phyloP scores from a whole-genome alignment of 2,329 filamentous ascomycete species.

The Tolypocladium tropicale region DNA sequence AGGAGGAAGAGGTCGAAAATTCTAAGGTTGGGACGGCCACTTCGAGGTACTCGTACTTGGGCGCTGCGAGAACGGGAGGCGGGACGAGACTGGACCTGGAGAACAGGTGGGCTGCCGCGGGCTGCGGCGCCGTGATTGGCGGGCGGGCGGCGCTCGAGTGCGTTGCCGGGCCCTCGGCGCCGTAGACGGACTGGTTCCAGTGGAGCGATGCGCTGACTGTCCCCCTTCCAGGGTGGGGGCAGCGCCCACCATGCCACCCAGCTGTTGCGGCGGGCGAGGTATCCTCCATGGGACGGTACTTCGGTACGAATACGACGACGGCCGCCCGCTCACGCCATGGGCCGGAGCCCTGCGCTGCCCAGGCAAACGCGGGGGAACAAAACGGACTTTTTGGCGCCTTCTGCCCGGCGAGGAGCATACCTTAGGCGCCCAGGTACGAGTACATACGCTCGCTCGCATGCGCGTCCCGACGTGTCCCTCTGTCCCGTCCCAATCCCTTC shows the following conservation, averaged over 20 bases:
- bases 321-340: no score
- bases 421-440: no score
- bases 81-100: not conserved
- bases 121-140: not conserved
- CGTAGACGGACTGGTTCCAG: not conserved
- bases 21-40: not conserved
- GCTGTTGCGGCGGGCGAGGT: not conserved
- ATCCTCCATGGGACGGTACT: no score
- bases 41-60: not conserved
- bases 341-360: no score
- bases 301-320: not conserved
- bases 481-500: not conserved
- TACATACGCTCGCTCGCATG: no score
- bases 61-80: not conserved
- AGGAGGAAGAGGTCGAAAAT: not conserved
- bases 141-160: not conserved
- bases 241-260: no score
- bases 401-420: not conserved
- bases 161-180: not conserved
- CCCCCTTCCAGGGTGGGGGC: not conserved
- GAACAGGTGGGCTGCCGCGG: not conserved
- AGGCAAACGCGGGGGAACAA: no score
- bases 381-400: no score
- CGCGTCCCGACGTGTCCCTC: no score
- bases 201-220: not conserved